phyloP scores from a whole-genome alignment of 352 stramenopile species.

The Aphanomyces invadans region DNA sequence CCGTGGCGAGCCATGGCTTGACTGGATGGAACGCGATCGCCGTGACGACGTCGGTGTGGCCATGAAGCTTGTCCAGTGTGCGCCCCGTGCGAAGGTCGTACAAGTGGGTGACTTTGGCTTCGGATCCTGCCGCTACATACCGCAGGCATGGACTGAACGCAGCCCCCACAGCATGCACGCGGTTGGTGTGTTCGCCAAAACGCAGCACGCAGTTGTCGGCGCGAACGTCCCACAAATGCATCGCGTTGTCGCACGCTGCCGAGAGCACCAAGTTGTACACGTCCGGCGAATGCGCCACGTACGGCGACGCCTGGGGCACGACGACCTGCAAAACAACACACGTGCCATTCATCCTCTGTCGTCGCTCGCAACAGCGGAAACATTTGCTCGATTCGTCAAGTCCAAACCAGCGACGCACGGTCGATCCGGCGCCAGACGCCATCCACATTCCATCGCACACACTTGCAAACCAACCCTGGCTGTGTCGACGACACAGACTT shows the following conservation, averaged over 20 bases:
- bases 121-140: slow-evolving; percentile 80
- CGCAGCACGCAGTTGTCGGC: slow-evolving; percentile 79
- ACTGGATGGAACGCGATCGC: slow-evolving; percentile 71
- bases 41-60: slow-evolving; percentile 73
- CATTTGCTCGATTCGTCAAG: no score
- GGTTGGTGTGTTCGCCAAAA: slow-evolving; percentile 78
- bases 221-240: slow-evolving; percentile 81
- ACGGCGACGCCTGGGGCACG: slow-evolving; percentile 58
- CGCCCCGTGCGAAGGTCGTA: slow-evolving; percentile 80
- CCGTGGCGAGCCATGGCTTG: slow-evolving; percentile 71
- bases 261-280: slow-evolving; percentile 82
- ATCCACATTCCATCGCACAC: background rate
- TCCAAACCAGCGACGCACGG: no score
- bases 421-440: background rate
- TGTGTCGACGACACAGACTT: background rate
- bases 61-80: slow-evolving; percentile 44
- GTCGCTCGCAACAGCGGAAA: no score
- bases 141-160: slow-evolving; percentile 86
- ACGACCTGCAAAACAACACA: slow-evolving; percentile 28
- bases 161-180: slow-evolving; percentile 57
- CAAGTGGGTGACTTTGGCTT: slow-evolving; percentile 72
- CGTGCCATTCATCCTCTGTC: no score
- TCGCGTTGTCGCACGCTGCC: slow-evolving; percentile 54
- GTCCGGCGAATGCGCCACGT: slow-evolving; percentile 56
- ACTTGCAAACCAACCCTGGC: background rate